Base-by-base conservation (phyloP, 805 yeast species). In the Zygosaccharomyces lentus region DNA sequence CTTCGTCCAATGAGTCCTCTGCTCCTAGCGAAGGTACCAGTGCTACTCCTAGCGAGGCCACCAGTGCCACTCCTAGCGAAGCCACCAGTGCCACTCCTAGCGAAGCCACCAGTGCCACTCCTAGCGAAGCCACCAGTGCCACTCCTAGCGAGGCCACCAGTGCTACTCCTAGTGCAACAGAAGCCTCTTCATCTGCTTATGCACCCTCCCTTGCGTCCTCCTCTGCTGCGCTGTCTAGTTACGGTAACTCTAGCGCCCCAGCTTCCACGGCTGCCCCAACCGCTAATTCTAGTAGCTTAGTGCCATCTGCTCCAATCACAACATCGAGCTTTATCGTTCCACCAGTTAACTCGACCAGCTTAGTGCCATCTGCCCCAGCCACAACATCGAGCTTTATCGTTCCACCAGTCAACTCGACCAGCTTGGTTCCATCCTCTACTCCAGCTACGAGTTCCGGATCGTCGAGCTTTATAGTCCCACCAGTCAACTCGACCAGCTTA, bases 251-350 rank as follows among this genome's bases (percentile, higher is more conserved):
- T 9, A 24, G 30, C 16, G 37, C 40, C 9, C 37, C 37, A 34
- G 26, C 43, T 24, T 43, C 48, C 23, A 12, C 49, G 15, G 41
- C 40, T 13, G 21, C 53, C 21, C 40, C 49, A 16, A 24, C 43
- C 17, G 16, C 50, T 30, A 35, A 23, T 24, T 19, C 21, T 19
- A 19, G 21, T 19, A 19, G 21, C 21, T 19, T 19, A 19, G 5
- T n/a, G n/a, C n/a, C n/a, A n/a, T 19, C 3, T 19, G 5, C 5
- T 19, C 21, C 21, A 19, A 5, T 5, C 32, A 6, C 32, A 12
- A 29, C 21, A 5, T 19, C 21, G 21, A 19, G 13, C 9, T 7
- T 29, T 13, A 10, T 10, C 15, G 21, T 19, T 19, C 21, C 21
- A 4, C 21, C 21, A 19, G 21, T 19, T 19, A 19, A 19, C 21